Percentiles rank a stretch among this genome's conserved stretches.
phyloP scores from a whole-genome alignment of 208 protist genomes.

The Crithidia brevicula region DNA sequence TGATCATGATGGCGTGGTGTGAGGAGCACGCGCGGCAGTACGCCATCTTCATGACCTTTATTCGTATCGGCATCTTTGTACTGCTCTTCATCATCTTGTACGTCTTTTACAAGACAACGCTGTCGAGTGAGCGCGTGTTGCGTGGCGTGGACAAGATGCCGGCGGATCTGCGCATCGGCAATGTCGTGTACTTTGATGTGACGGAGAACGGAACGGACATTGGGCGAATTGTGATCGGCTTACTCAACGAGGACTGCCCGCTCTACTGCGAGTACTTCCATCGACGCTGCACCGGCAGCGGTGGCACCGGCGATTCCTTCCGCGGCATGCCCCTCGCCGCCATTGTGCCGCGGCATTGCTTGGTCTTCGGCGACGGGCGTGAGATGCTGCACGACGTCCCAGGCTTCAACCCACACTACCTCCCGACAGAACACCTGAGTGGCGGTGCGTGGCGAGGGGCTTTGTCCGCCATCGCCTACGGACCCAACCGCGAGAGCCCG shows the following conservation, averaged over 20 bases:
- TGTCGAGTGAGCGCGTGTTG: conserved; percentile 79
- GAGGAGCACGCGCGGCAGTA: conserved; percentile 88
- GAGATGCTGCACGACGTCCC: conserved; percentile 81
- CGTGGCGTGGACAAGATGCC: conserved; percentile 89
- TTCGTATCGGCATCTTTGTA: conserved; percentile 68
- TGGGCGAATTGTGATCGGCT: conserved; percentile 84
- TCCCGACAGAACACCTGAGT: conserved; percentile 78
- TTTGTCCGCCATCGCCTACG: conserved; percentile 83
- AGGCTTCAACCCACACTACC: conserved; percentile 72
- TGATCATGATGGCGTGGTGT: conserved; percentile 91
- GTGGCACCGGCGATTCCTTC: conserved; percentile 75
- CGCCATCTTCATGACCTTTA: conserved; percentile 63
- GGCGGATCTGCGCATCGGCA: conserved; percentile 80
- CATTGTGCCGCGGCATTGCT: conserved; percentile 73
- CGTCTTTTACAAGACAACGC: conserved; percentile 81
- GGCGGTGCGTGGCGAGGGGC: conserved; percentile 80
- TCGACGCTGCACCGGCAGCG: conserved; percentile 78
- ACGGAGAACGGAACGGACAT: conserved; percentile 84
- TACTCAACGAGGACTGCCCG: conserved; percentile 87
- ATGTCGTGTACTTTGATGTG: conserved; percentile 89
- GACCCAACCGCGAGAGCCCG: conserved; percentile 74
- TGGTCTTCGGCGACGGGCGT: conserved; percentile 86
- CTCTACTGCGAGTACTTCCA: conserved; percentile 93
- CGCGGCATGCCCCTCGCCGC: conserved; percentile 78
- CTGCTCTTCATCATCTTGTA: conserved; percentile 81